phyloP scores from a whole-genome alignment of 345 rosid genomes.

The Raphanus raphanistrum region DNA sequence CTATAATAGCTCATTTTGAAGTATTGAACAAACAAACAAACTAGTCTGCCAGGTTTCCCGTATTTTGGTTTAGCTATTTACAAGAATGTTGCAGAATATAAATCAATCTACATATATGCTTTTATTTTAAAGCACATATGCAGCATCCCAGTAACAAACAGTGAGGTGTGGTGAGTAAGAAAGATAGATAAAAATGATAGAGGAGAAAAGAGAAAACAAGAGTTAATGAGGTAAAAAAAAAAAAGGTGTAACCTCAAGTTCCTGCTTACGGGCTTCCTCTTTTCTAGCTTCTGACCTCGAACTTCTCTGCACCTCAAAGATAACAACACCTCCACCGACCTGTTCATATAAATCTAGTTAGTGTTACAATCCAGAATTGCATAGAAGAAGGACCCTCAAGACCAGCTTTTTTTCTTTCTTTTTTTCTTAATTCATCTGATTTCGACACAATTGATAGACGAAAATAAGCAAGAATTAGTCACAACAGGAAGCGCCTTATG shows the following conservation, averaged over 20 bases:
- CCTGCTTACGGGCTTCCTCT: conserved; percentile 70
- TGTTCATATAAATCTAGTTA: conserved; percentile 38
- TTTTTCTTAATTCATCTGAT: no score
- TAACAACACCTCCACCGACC: conserved; percentile 81
- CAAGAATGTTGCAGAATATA: not conserved
- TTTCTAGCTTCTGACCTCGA: conserved; percentile 86
- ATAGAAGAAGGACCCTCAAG: not conserved
- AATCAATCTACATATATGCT: not conserved
- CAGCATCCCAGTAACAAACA: not conserved
- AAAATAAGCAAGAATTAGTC: no score
- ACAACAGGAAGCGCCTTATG: no score
- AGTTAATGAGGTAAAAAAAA: not conserved
- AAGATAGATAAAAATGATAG: not conserved
- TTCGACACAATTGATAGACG: no score
- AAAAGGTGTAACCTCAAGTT: conserved; percentile 55
- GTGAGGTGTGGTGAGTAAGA: not conserved
- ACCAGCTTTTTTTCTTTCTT: not conserved
- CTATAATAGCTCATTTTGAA: not conserved
- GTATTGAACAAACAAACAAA: not conserved
- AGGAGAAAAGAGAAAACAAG: not conserved
- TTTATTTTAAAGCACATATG: not conserved
- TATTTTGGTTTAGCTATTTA: not conserved
- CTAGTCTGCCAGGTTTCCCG: not conserved
- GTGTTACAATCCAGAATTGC: no score
- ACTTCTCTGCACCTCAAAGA: conserved; percentile 91